Percentiles rank a stretch among this genome's conserved stretches.
Evolutionary conservation across 2,329 filamentous ascomycete species (phyloP).

Genomic region (Davidsoniella virescens): DNA sequence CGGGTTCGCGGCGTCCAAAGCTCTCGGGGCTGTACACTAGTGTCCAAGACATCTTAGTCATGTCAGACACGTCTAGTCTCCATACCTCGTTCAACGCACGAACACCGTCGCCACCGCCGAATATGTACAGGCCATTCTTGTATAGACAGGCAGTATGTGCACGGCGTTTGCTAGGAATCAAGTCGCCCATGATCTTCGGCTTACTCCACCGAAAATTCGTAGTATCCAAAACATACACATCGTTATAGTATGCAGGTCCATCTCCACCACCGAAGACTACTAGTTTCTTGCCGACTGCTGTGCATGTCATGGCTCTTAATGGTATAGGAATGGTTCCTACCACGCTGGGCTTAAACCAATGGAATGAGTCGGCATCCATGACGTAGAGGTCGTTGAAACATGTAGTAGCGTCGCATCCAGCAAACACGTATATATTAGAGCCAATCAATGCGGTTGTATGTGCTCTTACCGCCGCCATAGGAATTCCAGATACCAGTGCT

Average conservation of each 20-base stretch:
- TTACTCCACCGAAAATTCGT: conserved; percentile 51
- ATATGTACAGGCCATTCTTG: conserved; percentile 56
- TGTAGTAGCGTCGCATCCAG: conserved; percentile 47
- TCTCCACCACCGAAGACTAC: conserved; percentile 56
- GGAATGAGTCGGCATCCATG: conserved; percentile 52
- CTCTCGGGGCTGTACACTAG: conserved; percentile 37
- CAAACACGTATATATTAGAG: conserved; percentile 52
- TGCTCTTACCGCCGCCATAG: conserved; percentile 45
- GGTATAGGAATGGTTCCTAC: conserved; percentile 48
- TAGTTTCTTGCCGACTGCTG: conserved; percentile 53
- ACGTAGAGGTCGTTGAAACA: conserved; percentile 58
- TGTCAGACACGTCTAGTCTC: conserved; percentile 52
- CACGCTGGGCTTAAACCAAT: conserved; percentile 50
- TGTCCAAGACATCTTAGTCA: conserved; percentile 52
- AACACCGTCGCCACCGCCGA: conserved; percentile 55
- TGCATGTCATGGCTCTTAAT: conserved; percentile 55
- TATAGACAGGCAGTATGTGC: conserved; percentile 58
- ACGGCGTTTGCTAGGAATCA: conserved; percentile 41
- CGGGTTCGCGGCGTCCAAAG: conserved; percentile 16
- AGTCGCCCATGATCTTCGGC: conserved; percentile 42
- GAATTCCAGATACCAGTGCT: conserved; percentile 44
- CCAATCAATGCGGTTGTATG: conserved; percentile 52
- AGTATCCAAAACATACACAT: conserved; percentile 56
- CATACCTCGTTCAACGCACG: conserved; percentile 55
- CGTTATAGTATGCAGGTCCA: conserved; percentile 55